Conservation (phyloP, 345 rosid species). For the Reutealis trisperma region DNA sequence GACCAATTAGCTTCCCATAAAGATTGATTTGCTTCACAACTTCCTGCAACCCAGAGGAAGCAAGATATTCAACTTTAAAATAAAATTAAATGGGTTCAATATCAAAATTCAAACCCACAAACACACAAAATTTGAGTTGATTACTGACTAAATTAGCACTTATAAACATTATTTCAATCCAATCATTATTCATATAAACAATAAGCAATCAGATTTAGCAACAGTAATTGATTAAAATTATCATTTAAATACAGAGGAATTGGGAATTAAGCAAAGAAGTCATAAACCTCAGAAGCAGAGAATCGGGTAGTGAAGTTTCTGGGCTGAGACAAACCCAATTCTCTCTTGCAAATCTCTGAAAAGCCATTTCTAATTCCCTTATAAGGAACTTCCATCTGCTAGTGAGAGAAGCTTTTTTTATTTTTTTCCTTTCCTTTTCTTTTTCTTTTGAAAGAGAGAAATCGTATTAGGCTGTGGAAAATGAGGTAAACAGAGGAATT, state of each 20-base stretch:
- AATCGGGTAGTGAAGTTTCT: conserved; percentile 24
- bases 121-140: neutral
- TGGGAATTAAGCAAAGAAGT: neutral
- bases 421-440: neutral
- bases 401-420: neutral
- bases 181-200: no score
- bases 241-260: neutral
- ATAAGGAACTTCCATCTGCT: conserved; percentile 20
- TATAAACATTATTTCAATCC: neutral
- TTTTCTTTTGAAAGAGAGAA: neutral
- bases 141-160: neutral
- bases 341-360: conserved; percentile 33
- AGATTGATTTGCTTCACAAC: conserved; percentile 48
- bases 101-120: neutral
- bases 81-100: neutral
- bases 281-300: conserved; percentile 42
- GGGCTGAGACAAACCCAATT: conserved; percentile 38
- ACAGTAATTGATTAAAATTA: neutral
- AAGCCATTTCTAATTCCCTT: conserved; percentile 27
- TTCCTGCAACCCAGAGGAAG: conserved; percentile 21
- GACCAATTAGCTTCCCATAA: conserved; percentile 52
- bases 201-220: neutral
- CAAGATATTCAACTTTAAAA: neutral
- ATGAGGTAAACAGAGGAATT: no score
- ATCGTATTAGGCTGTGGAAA: no score